Conservation (phyloP, 2,329 filamentous ascomycete species). For the Fusarium keratoplasticum region DNA sequence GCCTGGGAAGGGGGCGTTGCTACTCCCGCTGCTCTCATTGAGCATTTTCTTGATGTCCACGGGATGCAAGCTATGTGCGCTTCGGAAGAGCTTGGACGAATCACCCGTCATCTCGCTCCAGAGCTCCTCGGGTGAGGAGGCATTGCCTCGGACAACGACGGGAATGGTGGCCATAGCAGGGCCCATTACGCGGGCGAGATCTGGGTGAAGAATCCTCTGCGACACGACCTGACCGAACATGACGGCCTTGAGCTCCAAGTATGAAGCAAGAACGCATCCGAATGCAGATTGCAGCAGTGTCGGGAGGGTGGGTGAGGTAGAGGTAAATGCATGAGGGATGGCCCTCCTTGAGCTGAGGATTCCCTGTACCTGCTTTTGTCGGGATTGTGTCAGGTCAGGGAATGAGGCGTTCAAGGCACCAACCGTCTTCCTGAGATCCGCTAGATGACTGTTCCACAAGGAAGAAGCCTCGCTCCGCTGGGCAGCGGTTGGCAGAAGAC, state of each 20-base stretch:
- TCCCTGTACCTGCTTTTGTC: constrained; percentile 14
- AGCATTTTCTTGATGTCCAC: constrained; percentile 28
- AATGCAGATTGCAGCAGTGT: constrained; percentile 16
- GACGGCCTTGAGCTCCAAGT: constrained; percentile 5
- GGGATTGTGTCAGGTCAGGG: constrained; percentile 15
- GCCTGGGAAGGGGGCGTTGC: constrained; percentile 10
- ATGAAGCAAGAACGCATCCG: constrained; percentile 15
- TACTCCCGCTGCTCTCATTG: not conserved
- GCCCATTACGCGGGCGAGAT: constrained; percentile 1
- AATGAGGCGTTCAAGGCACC: constrained; percentile 5
- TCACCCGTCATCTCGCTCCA: constrained; percentile 16
- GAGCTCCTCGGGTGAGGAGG: not conserved
- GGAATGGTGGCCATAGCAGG: constrained; percentile 23
- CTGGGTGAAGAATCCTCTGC: constrained; percentile 9
- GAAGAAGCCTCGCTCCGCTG: constrained; percentile 7
- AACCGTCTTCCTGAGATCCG: not conserved
- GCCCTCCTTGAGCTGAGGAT: constrained; percentile 2
- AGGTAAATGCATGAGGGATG: not conserved
- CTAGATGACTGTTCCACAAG: not conserved
- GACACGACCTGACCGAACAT: constrained; percentile 17
- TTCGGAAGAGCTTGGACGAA: not conserved
- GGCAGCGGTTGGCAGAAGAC: not conserved
- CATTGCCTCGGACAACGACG: constrained; percentile 8
- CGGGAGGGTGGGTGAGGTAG: not conserved
- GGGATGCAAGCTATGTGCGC: constrained; percentile 8